phyloP scores from a whole-genome alignment of 495 filamentous ascomycete species.

The Lasiosphaeria ovina region DNA sequence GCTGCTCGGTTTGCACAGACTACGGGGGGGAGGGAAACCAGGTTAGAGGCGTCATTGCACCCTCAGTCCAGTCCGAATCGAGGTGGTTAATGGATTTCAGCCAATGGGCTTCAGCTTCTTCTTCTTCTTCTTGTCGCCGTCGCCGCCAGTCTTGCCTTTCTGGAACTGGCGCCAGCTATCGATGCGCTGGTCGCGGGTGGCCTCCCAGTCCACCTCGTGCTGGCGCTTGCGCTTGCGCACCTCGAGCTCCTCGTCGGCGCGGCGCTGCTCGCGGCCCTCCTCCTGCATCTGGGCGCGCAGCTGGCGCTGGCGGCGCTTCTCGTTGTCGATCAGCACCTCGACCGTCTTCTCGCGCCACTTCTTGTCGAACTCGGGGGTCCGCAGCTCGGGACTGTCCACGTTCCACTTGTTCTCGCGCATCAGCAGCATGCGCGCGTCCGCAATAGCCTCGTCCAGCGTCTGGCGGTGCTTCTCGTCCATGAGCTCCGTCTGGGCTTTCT shows the following conservation, averaged over 20 bases:
- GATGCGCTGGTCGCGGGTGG: conserved; percentile 85
- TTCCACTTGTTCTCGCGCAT: conserved; percentile 94
- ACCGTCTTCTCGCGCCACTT: conserved; percentile 93
- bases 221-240: conserved; percentile 89
- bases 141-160: conserved; percentile 57
- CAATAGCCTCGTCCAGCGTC: conserved; percentile 88
- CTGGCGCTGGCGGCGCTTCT: conserved; percentile 78
- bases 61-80: no score
- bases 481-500: conserved; percentile 86
- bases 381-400: conserved; percentile 80
- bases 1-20: no score
- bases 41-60: no score
- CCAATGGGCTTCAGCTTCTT: conserved; percentile 70
- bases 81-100: conserved; percentile 20
- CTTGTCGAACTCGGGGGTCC: conserved; percentile 72
- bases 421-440: conserved; percentile 88
- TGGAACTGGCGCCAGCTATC: conserved; percentile 93
- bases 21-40: no score
- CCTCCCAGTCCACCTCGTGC: conserved; percentile 90
- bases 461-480: conserved; percentile 90
- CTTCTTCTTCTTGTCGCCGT: conserved; percentile 88
- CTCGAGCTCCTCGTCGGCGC: conserved; percentile 82
- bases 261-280: conserved; percentile 86
- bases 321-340: conserved; percentile 88
- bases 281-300: conserved; percentile 93